Base-by-base conservation (phyloP, 805 yeast species). In the Candida xiaguanensis region DNA sequence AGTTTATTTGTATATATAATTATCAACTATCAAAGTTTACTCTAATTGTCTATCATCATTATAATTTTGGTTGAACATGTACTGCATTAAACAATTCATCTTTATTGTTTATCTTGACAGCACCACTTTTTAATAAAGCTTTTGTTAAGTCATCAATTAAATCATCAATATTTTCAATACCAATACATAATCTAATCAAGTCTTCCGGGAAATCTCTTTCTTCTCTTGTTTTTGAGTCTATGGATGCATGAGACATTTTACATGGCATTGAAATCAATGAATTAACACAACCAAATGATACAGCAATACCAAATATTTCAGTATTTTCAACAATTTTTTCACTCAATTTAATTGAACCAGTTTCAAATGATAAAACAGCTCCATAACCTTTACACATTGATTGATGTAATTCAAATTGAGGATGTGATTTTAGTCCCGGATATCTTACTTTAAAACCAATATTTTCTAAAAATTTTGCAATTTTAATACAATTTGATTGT, bases 211-310 rank as follows among this genome's bases (percentile, higher is more conserved):
- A 80, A 32, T 81, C 88, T 59, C 98, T 79, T 59, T 85, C 95
- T 35, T 80, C 81, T 61, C 97, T 79, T 3, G 87, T 81, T 55
- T 85, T 78, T 18, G 89, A 83, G 51, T 89, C 96, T 46, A 90
- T 90, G 2, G 96, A 83, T n/a, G 97, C 97, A 57, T 90, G 98
- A 5, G 96, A 86, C 97, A 90, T 90, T 61, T 78, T 77, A 61
- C 97, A 87, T 12, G 98, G 98, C 81, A 90, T 77, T 28, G 96
- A 87, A 42, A 90, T 87, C 56, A 90, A 72, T 13, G 95, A 85
- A 68, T 88, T 87, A 44, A 91, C 96, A 59, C 95, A 85, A 16
- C 98, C 98, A 63, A 90, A 90, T 8, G 95, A 85, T 7, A 90
- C 97, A 5, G 95, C 86, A 47, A 90, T 87, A 28, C 90, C 87